These are phyloP conservation scores for Colletotrichum tabaci DNA, from an alignment of 2,329 filamentous ascomycete species.

Conservation along the genomic window DNA sequence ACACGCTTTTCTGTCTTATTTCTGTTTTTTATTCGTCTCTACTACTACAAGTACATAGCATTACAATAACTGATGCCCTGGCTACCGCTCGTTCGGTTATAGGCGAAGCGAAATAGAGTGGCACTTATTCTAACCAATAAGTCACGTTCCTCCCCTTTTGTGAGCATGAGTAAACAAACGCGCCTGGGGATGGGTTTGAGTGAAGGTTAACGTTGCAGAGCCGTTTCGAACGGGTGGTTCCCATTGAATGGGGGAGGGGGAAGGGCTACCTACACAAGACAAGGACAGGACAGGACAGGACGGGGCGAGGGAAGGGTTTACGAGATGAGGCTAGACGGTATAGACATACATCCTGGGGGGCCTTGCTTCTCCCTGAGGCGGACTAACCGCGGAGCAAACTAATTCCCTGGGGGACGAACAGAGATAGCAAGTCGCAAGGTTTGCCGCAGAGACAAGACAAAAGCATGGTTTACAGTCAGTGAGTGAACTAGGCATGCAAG, in stretches of 20 bases:
- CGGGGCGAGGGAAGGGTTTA: not conserved
- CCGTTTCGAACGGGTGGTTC: slow-evolving; percentile 28
- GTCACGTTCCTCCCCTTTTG: no score
- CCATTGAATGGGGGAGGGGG: not conserved
- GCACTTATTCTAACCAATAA: not conserved
- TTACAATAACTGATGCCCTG: not conserved
- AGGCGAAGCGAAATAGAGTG: slow-evolving; percentile 35
- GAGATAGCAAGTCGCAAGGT: not conserved
- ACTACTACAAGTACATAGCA: slow-evolving; percentile 32
- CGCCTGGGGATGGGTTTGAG: no score
- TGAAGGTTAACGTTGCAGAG: slow-evolving; percentile 15
- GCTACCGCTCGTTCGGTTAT: not conserved
- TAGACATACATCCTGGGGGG: not conserved
- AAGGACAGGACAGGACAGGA: not conserved
- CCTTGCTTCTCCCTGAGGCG: not conserved
- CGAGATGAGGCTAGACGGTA: slow-evolving; percentile 3
- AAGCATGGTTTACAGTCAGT: no score
- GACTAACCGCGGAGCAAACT: slow-evolving; percentile 22
- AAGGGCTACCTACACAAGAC: not conserved
- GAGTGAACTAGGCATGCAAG: no score
- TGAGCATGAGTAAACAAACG: no score
- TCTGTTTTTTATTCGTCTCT: not conserved
- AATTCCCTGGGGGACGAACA: not conserved
- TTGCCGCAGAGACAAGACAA: not conserved
- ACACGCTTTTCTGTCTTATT: not conserved